Conservation (phyloP, 169 alveolate genomes). For the Plasmodium falciparum region DNA sequence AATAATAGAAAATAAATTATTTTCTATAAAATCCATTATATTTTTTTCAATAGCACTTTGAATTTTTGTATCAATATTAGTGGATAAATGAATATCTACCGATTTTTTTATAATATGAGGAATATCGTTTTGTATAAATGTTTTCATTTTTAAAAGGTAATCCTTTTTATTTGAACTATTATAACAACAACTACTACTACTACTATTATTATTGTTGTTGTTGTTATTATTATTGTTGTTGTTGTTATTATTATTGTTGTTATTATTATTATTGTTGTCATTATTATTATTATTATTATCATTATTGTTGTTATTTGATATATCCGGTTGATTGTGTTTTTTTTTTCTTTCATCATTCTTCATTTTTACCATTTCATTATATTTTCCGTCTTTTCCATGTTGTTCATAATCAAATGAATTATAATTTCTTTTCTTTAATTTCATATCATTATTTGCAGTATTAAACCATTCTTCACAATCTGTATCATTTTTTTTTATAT, state of each 20-base stretch:
- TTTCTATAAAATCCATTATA: conserved; percentile 9
- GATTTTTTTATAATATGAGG: conserved; percentile 28
- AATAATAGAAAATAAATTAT: conserved; percentile 8
- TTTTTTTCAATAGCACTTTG: conserved; percentile 41
- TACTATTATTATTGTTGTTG: not conserved
- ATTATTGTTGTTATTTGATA: not conserved
- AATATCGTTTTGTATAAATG: conserved; percentile 18
- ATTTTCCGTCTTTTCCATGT: not conserved
- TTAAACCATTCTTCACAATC: not conserved
- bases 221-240: no score
- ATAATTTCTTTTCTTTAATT: not conserved
- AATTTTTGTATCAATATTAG: conserved; percentile 18
- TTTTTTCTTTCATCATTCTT: not conserved
- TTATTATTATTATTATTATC: no score
- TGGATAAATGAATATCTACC: conserved; percentile 15
- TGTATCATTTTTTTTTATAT: not conserved
- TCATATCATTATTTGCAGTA: not conserved
- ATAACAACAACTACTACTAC: not conserved
- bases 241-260: no score
- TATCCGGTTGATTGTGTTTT: not conserved
- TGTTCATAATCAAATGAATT: not conserved
- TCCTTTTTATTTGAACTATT: not conserved
- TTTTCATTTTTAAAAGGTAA: not conserved
- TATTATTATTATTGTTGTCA: not conserved
- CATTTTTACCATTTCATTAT: not conserved